Percentiles rank a stretch among this genome's conserved stretches.
These are phyloP conservation scores for Claviceps spartinae DNA, from an alignment of 2,329 filamentous ascomycete genomes.

Conservation along the genomic window DNA sequence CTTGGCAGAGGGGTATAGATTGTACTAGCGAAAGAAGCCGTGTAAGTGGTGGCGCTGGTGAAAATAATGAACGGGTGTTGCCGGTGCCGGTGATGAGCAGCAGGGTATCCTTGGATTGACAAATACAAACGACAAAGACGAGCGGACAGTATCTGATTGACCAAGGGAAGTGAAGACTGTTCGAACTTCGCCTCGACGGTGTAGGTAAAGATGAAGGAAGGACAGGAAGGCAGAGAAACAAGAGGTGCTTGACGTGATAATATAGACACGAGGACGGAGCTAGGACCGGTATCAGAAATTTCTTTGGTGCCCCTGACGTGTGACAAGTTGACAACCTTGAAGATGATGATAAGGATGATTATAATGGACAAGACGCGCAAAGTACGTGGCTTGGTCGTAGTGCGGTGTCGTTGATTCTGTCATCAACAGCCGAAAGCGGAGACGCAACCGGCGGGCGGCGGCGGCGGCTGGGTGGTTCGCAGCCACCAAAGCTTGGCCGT, in stretches of 20 bases:
- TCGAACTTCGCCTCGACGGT: background rate
- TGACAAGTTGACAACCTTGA: background rate
- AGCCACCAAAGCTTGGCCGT: background rate
- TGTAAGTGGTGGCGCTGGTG: background rate
- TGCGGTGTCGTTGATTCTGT: slow-evolving; percentile 5
- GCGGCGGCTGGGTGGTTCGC: background rate
- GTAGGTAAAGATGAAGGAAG: background rate
- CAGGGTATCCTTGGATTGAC: background rate
- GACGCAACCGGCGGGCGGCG: slow-evolving; percentile 7
- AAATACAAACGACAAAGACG: background rate
- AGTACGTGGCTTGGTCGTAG: slow-evolving; percentile 4
- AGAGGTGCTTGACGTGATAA: background rate
- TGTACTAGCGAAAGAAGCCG: background rate
- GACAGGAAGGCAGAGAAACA: background rate
- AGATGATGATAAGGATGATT: background rate
- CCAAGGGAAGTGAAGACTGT: too few species aligned
- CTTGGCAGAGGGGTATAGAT: background rate
- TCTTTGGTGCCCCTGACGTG: background rate
- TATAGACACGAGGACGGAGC: background rate
- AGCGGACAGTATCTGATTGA: too few species aligned
- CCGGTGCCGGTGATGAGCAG: background rate
- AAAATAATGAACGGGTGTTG: background rate
- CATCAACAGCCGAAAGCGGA: slow-evolving; percentile 9
- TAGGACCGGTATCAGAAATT: too few species aligned
- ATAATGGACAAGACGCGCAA: background rate